Evolutionary conservation across 2,329 filamentous ascomycete genomes (phyloP), one percentile per base, ranked within the genome.

Genomic region (Aspergillus intermedius): DNA sequence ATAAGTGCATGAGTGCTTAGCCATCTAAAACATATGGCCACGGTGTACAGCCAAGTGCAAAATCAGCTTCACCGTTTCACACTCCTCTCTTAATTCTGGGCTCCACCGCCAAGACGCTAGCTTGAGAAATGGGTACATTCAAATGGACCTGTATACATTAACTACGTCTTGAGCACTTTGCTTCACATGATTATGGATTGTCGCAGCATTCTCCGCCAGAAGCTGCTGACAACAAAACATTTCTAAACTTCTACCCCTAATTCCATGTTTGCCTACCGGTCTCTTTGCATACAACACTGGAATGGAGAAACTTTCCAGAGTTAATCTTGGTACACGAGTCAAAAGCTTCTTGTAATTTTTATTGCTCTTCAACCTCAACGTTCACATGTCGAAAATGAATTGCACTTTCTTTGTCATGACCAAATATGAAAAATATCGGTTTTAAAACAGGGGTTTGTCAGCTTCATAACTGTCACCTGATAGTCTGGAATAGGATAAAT

Each of bases 351-450:
- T 39, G 35, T 39, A 39, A 6, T 39, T 15, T 39, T 39, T 19
- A 39, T 39, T 39, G 35, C 35, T 39, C 35, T 39, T 39, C 35
- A 39, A 39, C 35, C 35, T 30, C 45, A 25, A 54, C 5, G 19
- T 57, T 59, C 41, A 51, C 51, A 52, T 63, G 51, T 44, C 58
- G 47, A 45, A 63, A 63, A 49, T 61, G 56, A n/a, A 55, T 37
- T 7, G 56, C 54, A 45, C 49, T 62, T 15, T 53, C 5, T 35
- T n/a, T n/a, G n/a, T n/a, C n/a, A n/a, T n/a, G n/a, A n/a, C n/a
- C n/a, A n/a, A n/a, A n/a, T n/a, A n/a, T n/a, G n/a, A n/a, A n/a
- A n/a, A n/a, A n/a, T n/a, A n/a, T n/a, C n/a, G n/a, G n/a, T n/a
- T n/a, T n/a, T n/a, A n/a, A n/a, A n/a, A n/a, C n/a, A n/a, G n/a